These are phyloP conservation scores for Sporisorium exsertum DNA, from an alignment of 1,284 basidiomycete genomes.

Conservation along the genomic window DNA sequence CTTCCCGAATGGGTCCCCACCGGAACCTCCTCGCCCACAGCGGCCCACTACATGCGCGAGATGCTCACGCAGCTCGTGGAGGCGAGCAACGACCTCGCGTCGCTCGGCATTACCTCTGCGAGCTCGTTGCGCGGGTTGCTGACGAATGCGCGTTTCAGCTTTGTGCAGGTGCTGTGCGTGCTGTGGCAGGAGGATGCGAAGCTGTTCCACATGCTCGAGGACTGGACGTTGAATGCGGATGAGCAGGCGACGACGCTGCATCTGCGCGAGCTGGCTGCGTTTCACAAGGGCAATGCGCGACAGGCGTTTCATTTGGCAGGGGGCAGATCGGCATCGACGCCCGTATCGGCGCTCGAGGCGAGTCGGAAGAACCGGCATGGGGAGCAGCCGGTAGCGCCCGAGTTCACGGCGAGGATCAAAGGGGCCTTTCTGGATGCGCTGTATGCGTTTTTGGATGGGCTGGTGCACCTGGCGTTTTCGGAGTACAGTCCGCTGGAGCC, in stretches of 20 bases:
- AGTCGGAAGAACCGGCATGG: conserved; percentile 20
- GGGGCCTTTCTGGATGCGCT: conserved; percentile 88
- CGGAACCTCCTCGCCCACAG: conserved; percentile 83
- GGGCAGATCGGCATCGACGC: conserved; percentile 72
- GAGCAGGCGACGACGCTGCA: conserved; percentile 72
- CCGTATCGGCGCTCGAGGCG: conserved; percentile 27
- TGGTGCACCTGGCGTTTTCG: conserved; percentile 81
- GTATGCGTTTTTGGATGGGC: conserved; percentile 89
- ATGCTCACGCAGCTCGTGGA: conserved; percentile 87
- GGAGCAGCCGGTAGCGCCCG: conserved; percentile 41
- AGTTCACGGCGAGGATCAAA: conserved; percentile 76
- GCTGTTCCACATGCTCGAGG: conserved; percentile 85
- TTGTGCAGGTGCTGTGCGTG: conserved; percentile 82
- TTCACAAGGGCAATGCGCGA: conserved; percentile 84
- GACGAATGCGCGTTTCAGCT: conserved; percentile 86
- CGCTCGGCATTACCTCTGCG: conserved; percentile 78
- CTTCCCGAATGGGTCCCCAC: conserved; percentile 79
- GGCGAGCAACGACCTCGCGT: conserved; percentile 82
- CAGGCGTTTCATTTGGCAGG: conserved; percentile 85
- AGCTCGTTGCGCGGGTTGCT: conserved; percentile 78
- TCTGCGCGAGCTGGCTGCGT: conserved; percentile 81
- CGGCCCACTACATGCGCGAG: conserved; percentile 82
- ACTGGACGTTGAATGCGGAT: conserved; percentile 78
- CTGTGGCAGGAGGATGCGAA: conserved; percentile 88
- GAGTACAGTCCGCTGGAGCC: conserved; percentile 62